These are phyloP conservation scores for Isatis tinctoria DNA, from an alignment of 345 rosid genomes.

Conservation along the genomic window DNA sequence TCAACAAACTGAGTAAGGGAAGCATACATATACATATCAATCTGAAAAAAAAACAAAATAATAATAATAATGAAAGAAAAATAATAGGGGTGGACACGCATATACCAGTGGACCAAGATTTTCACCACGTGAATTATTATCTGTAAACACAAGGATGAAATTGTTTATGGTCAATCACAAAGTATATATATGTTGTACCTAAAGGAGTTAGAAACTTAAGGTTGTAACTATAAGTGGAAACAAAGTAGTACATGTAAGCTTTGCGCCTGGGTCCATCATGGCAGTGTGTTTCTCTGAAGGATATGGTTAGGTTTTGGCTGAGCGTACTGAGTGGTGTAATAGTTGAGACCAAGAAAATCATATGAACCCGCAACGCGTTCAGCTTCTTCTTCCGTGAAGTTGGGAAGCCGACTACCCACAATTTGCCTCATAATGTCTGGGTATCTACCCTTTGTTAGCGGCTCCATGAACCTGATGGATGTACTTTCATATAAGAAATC, in stretches of 20 bases:
- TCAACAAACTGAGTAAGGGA: not conserved
- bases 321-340: too few species aligned
- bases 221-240: not conserved
- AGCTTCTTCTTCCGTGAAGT: not conserved
- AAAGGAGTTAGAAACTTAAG: too few species aligned
- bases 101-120: conserved; percentile 16
- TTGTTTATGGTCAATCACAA: not conserved
- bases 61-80: not conserved
- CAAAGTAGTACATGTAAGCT: not conserved
- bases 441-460: conserved; percentile 25
- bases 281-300: not conserved
- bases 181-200: not conserved
- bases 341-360: not conserved
- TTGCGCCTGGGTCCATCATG: not conserved
- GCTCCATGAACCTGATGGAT: conserved; percentile 21
- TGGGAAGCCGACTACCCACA: conserved; percentile 15
- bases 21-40: not conserved
- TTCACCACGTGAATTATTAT: not conserved
- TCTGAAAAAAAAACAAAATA: not conserved
- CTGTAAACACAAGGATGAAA: not conserved
- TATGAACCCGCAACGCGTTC: not conserved
- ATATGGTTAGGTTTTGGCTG: not conserved
- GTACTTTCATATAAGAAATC: not conserved
- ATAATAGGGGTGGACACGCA: not conserved
- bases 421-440: conserved; percentile 10